A percentile compares a stretch with the other conserved stretches of the same genome.
Evolutionary conservation across 1,284 basidiomycete species (phyloP).

Genomic region (Tilletia horrida): DNA sequence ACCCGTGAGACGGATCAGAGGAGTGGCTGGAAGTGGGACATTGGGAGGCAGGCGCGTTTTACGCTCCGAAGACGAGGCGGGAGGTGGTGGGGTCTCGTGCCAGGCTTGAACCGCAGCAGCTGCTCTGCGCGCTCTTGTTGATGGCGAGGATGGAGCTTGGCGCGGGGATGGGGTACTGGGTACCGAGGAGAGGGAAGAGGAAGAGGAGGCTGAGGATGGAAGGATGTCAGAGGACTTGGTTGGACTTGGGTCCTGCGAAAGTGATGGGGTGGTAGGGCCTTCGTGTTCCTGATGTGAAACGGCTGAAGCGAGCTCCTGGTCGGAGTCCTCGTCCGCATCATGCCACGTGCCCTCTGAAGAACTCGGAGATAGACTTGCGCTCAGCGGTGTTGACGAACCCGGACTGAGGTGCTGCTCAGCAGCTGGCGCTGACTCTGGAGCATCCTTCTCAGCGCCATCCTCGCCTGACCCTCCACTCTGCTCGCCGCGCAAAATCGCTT

Average conservation of each 20-base stretch:
- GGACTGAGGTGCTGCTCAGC: too few species aligned
- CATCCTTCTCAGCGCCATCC: neutral
- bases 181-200: neutral
- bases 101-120: neutral
- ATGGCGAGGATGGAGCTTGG: neutral
- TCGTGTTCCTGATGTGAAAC: too few species aligned
- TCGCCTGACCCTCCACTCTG: neutral
- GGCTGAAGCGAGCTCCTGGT: neutral
- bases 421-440: neutral
- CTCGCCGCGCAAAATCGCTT: neutral
- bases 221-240: neutral
- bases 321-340: constrained; percentile 1
- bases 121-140: neutral
- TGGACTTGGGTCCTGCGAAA: too few species aligned
- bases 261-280: too few species aligned
- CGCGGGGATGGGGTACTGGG: neutral
- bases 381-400: too few species aligned
- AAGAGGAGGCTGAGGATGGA: neutral
- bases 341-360: constrained; percentile 11
- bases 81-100: neutral
- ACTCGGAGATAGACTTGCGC: too few species aligned
- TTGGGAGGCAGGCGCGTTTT: neutral
- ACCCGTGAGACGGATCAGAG: neutral
- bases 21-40: neutral
- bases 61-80: neutral